Evolutionary conservation across 2,329 filamentous ascomycete species (phyloP).

Genomic region (Coniochaeta sp.): DNA sequence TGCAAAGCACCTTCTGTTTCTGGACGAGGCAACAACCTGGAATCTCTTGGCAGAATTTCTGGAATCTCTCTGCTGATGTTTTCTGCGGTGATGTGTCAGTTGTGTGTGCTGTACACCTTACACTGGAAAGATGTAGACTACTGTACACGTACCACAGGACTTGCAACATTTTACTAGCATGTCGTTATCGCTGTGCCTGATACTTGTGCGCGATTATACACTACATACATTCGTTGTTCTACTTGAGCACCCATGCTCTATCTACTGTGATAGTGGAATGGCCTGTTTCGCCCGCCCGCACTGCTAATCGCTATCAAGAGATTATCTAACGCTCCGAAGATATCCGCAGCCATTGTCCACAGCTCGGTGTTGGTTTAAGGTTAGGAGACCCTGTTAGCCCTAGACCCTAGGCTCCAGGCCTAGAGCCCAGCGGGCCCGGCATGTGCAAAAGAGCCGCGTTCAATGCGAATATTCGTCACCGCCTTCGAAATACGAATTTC

Average conservation of each 20-base stretch:
- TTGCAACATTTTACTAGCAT: no score
- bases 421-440: background rate
- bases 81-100: no score
- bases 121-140: no score
- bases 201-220: no score
- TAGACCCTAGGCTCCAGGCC: background rate
- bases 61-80: background rate
- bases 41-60: background rate
- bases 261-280: background rate
- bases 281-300: no score
- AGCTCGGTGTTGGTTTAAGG: constrained; percentile 1
- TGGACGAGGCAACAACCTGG: background rate
- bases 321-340: background rate
- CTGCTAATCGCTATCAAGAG: background rate
- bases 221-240: no score
- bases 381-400: background rate
- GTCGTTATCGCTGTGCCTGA: no score
- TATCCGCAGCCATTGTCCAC: background rate
- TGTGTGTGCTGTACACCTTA: no score
- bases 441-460: background rate
- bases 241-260: no score
- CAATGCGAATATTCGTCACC: background rate
- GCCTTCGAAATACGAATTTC: background rate
- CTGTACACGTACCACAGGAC: no score
- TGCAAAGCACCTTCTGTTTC: background rate